phyloP scores from a whole-genome alignment of 768 basidiomycete species.

The Pleurotus tuber-regium region DNA sequence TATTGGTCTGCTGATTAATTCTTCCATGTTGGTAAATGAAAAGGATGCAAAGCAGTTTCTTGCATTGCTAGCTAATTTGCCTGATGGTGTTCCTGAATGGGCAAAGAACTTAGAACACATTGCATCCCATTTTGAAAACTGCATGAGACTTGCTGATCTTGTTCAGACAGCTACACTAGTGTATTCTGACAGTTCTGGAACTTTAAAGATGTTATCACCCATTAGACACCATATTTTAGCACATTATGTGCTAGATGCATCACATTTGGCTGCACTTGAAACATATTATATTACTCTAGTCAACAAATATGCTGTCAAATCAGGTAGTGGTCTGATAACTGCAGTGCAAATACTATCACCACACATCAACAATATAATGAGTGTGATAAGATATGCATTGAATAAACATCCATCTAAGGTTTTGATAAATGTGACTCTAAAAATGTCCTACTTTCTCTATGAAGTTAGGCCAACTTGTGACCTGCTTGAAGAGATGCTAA shows the following conservation, averaged over 20 bases:
- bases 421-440: conserved; percentile 3
- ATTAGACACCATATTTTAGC: conserved; percentile 7
- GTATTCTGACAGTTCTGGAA: conserved; percentile 6
- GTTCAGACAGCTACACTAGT: conserved; percentile 6
- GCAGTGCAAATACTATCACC: conserved; percentile 6
- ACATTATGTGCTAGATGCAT: neutral
- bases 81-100: conserved; percentile 6
- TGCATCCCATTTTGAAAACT: neutral
- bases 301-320: conserved; percentile 1
- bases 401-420: conserved; percentile 3
- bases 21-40: neutral
- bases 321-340: conserved; percentile 1
- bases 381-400: conserved; percentile 4
- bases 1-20: conserved; percentile 11
- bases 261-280: conserved; percentile 4
- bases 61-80: conserved; percentile 3
- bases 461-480: conserved; percentile 8
- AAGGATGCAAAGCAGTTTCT: conserved; percentile 8
- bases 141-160: conserved; percentile 8
- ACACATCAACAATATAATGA: conserved; percentile 9
- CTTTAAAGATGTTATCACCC: conserved; percentile 6
- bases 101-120: conserved; percentile 3
- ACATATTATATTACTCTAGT: conserved; percentile 6
- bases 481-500: conserved; percentile 6
- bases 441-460: conserved; percentile 10